phyloP scores from a whole-genome alignment of 1,284 basidiomycete species.

The Tilletiopsis washingtonensis region DNA sequence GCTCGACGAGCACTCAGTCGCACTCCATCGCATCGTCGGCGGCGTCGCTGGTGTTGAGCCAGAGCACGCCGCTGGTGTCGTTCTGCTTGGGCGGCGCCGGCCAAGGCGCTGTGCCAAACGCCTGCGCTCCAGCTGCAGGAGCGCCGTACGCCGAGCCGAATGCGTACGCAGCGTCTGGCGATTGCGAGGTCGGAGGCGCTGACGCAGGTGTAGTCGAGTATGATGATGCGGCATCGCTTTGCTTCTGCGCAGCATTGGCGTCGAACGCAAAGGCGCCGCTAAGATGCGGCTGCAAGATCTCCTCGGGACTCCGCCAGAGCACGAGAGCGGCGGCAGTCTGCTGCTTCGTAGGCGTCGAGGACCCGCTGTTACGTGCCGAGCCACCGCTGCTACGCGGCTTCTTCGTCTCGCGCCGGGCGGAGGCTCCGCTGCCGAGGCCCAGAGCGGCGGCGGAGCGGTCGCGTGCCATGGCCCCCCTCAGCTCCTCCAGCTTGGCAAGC shows the following conservation, averaged over 20 bases:
- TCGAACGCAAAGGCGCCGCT: neutral
- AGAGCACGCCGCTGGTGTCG: too few relatives aligned
- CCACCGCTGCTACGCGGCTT: neutral
- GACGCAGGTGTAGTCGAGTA: too few relatives aligned
- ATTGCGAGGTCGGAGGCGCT: too few relatives aligned
- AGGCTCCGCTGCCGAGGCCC: neutral
- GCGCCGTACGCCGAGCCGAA: neutral
- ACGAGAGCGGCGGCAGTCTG: neutral
- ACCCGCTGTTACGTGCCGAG: neutral
- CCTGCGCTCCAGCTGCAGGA: too few relatives aligned
- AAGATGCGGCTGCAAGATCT: neutral
- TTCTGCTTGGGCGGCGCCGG: too few relatives aligned
- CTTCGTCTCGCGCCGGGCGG: too few relatives aligned
- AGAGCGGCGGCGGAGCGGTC: neutral
- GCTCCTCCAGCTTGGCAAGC: neutral
- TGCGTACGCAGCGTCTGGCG: too few relatives aligned
- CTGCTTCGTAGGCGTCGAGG: neutral
- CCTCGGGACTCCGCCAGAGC: neutral
- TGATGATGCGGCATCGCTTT: neutral
- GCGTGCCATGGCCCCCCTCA: neutral
- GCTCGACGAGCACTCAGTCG: too few relatives aligned
- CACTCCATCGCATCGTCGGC: too few relatives aligned
- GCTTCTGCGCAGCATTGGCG: neutral
- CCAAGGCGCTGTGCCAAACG: too few relatives aligned
- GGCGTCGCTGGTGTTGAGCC: too few relatives aligned